phyloP scores from a whole-genome alignment of 2,329 filamentous ascomycete species.

The Phoma sp. region DNA sequence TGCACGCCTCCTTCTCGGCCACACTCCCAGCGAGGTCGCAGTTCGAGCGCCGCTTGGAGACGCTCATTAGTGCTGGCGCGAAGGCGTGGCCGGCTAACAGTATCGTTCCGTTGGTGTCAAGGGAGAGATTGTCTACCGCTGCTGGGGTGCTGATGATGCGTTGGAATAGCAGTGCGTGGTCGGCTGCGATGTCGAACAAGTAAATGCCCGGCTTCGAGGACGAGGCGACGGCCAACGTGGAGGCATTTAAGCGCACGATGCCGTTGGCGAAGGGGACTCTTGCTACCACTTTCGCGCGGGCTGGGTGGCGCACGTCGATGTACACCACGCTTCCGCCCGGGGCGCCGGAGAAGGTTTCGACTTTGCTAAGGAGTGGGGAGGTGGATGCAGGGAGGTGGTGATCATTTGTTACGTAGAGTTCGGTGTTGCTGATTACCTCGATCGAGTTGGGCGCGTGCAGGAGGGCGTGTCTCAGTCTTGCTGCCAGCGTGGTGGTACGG shows the following conservation, averaged over 20 bases:
- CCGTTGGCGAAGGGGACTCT: slow-evolving; percentile 53
- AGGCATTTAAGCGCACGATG: slow-evolving; percentile 45
- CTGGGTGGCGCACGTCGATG: slow-evolving; percentile 31
- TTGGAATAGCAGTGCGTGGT: slow-evolving; percentile 19
- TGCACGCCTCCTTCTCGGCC: slow-evolving; percentile 32
- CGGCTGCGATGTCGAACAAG: slow-evolving; percentile 38
- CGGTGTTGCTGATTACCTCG: slow-evolving; percentile 38
- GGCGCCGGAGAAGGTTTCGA: slow-evolving; percentile 49
- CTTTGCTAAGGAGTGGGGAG: slow-evolving; percentile 34
- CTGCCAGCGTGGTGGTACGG: slow-evolving; percentile 34
- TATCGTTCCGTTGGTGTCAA: slow-evolving; percentile 47
- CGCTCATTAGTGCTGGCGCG: slow-evolving; percentile 36
- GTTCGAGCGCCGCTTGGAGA: slow-evolving; percentile 27
- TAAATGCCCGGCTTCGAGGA: slow-evolving; percentile 42
- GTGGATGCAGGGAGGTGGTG: slow-evolving; percentile 45
- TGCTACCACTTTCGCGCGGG: slow-evolving; percentile 31
- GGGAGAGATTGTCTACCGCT: slow-evolving; percentile 50
- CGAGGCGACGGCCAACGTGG: slow-evolving; percentile 49
- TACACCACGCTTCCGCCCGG: slow-evolving; percentile 49
- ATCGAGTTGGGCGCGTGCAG: slow-evolving; percentile 51
- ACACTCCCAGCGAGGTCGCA: slow-evolving; percentile 24
- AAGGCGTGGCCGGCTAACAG: slow-evolving; percentile 53
- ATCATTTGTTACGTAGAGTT: slow-evolving; percentile 53
- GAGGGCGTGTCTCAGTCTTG: slow-evolving; percentile 41
- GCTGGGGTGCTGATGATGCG: slow-evolving; percentile 36